These are phyloP conservation scores for Coprinellus aureogranulatus DNA, from an alignment of 768 basidiomycete genomes.

Conservation along the genomic window DNA sequence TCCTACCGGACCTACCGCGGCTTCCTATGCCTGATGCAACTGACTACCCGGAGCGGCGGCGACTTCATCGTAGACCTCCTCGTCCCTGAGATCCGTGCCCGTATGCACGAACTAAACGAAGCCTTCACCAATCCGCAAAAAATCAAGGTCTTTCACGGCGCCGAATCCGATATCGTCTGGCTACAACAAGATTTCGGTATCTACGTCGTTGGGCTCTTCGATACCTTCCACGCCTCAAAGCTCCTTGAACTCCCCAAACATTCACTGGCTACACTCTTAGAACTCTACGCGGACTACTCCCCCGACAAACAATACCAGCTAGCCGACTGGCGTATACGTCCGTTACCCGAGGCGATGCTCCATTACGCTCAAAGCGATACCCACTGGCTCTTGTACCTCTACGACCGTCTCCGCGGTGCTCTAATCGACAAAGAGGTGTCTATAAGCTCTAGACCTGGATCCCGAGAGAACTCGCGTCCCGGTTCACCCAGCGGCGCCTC, in stretches of 20 bases:
- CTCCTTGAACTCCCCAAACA: conserved; percentile 82
- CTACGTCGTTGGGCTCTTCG: conserved; percentile 94
- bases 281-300: conserved; percentile 84
- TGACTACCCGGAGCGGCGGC: conserved; percentile 65
- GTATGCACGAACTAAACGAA: conserved; percentile 73
- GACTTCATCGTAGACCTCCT: conserved; percentile 76
- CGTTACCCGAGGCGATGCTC: conserved; percentile 85
- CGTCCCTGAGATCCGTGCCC: conserved; percentile 68
- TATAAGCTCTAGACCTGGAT: conserved; percentile 7
- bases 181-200: conserved; percentile 93
- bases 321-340: conserved; percentile 95
- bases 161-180: conserved; percentile 93
- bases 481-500: conserved; percentile 10
- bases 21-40: conserved; percentile 91
- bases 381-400: conserved; percentile 90
- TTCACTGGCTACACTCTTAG: conserved; percentile 78
- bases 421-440: conserved; percentile 70
- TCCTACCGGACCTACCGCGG: conserved; percentile 80
- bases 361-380: conserved; percentile 94
- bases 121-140: conserved; percentile 82
- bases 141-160: conserved; percentile 94
- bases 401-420: conserved; percentile 85
- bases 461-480: conserved; percentile 7
- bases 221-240: conserved; percentile 93
- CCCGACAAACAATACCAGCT: conserved; percentile 96